Percentiles rank a stretch among this genome's conserved stretches.
These are phyloP conservation scores for Fistulifera pelliculosa DNA, from an alignment of 108 stramenopile genomes.

Conservation along the genomic window DNA sequence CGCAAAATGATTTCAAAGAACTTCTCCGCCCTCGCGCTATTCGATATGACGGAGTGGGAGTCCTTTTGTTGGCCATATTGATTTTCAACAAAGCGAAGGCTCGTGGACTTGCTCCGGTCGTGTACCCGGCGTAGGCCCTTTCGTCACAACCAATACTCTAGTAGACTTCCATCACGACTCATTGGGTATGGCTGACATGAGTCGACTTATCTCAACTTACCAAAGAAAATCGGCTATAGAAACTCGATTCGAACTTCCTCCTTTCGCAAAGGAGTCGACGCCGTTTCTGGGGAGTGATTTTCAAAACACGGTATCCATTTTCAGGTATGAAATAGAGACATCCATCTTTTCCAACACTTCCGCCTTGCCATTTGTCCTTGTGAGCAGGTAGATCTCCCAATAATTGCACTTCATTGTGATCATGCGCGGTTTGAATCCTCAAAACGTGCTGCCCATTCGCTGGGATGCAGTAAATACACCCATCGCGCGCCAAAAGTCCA, in stretches of 20 bases:
- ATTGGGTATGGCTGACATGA: no score
- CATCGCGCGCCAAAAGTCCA: slow-evolving; percentile 55
- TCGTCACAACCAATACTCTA: no score
- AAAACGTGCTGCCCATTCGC: slow-evolving; percentile 48
- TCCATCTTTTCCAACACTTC: slow-evolving; percentile 55
- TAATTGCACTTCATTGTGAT: slow-evolving; percentile 28
- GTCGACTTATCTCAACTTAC: no score
- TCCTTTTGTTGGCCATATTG: no score
- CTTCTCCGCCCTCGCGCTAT: no score
- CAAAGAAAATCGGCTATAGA: slow-evolving; percentile 22
- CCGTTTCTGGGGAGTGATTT: slow-evolving; percentile 46
- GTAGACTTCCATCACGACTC: no score
- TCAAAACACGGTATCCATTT: slow-evolving; percentile 59
- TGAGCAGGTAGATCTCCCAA: slow-evolving; percentile 47
- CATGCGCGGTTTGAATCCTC: slow-evolving; percentile 40
- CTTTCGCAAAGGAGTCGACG: slow-evolving; percentile 22
- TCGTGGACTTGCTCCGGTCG: no score
- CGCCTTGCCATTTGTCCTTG: slow-evolving; percentile 83
- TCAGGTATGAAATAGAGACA: slow-evolving; percentile 76
- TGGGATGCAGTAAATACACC: slow-evolving; percentile 70
- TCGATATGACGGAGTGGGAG: no score
- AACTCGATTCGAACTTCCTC: slow-evolving; percentile 35
- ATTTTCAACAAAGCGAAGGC: no score
- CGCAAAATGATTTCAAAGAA: no score
- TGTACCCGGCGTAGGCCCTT: no score